A percentile compares a stretch with the other conserved stretches of the same genome.
phyloP scores from a whole-genome alignment of 2,329 filamentous ascomycete species.

The Pseudogymnoascus sp. region DNA sequence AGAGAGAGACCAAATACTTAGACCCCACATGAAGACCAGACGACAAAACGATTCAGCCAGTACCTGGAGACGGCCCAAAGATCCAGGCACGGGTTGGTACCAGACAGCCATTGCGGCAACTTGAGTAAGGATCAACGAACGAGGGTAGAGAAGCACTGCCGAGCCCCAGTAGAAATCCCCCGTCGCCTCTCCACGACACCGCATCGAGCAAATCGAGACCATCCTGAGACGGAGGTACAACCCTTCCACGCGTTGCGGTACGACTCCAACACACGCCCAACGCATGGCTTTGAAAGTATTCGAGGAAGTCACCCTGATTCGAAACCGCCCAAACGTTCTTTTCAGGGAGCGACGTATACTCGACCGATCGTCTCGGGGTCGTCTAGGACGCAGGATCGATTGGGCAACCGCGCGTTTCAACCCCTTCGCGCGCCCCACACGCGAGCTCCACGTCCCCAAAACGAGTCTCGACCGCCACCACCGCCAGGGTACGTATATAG shows the following conservation, averaged over 20 bases:
- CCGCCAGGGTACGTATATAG: background rate
- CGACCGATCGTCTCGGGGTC: background rate
- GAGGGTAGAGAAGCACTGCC: background rate
- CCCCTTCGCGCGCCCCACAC: background rate
- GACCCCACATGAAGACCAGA: slow-evolving; percentile 2
- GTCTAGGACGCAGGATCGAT: background rate
- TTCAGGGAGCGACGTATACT: background rate
- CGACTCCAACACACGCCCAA: background rate
- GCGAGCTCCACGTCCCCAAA: background rate
- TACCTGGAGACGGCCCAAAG: background rate
- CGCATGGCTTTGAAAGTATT: slow-evolving; percentile 4
- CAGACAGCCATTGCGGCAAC: background rate
- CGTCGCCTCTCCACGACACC: background rate
- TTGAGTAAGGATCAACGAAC: slow-evolving; percentile 4
- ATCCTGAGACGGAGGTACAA: slow-evolving; percentile 2
- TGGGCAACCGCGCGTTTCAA: slow-evolving; percentile 5
- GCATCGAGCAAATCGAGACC: slow-evolving; percentile 4
- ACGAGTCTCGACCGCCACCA: slow-evolving; percentile 4
- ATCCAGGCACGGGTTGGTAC: background rate
- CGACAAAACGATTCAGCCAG: background rate
- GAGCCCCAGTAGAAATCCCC: slow-evolving; percentile 1
- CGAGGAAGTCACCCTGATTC: background rate
- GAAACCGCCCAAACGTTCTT: background rate
- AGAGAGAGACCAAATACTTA: background rate
- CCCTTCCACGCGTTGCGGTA: slow-evolving; percentile 5